Conservation (phyloP, 2,329 filamentous ascomycete species). For the Rhinocladiella mackenziei region DNA sequence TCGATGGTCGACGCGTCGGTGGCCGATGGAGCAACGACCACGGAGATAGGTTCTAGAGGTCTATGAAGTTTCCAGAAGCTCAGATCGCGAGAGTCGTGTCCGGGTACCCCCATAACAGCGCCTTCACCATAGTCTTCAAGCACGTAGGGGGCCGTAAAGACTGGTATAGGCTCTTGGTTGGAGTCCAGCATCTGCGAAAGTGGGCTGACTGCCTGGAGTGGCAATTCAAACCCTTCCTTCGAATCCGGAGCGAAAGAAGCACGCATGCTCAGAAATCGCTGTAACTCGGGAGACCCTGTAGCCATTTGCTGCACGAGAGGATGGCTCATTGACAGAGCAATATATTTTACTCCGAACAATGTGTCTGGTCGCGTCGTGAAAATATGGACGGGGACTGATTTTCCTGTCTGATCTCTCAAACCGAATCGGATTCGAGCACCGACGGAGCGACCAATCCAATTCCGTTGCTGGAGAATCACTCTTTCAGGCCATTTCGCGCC, state of each 20-base stretch:
- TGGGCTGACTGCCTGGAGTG: conserved; percentile 62
- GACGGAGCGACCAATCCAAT: conserved; percentile 79
- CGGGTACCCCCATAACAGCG: conserved; percentile 88
- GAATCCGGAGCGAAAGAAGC: conserved; percentile 53
- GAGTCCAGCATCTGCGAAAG: conserved; percentile 53
- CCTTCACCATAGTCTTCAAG: conserved; percentile 80
- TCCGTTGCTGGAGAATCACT: conserved; percentile 76
- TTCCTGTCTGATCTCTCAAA: conserved; percentile 39
- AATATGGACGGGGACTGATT: conserved; percentile 50
- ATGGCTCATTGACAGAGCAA: conserved; percentile 72
- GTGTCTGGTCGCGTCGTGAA: conserved; percentile 86
- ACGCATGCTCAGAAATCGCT: conserved; percentile 60
- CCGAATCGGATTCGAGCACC: conserved; percentile 71
- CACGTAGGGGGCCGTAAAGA: conserved; percentile 82
- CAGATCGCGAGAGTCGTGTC: conserved; percentile 73
- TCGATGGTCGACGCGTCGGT: conserved; percentile 34
- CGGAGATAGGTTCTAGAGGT: conserved; percentile 55
- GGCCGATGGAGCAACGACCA: conserved; percentile 52
- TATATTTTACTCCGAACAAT: conserved; percentile 78
- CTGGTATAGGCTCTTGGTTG: conserved; percentile 57
- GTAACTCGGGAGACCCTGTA: conserved; percentile 57
- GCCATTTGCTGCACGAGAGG: conserved; percentile 63
- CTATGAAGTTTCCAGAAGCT: conserved; percentile 72
- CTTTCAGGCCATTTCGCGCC: conserved; percentile 73
- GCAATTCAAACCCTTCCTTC: conserved; percentile 64